Evolutionary conservation across 2,329 filamentous ascomycete species (phyloP), one percentile per base, ranked within the genome.

Genomic region (Tolypocladium pustulatum): DNA sequence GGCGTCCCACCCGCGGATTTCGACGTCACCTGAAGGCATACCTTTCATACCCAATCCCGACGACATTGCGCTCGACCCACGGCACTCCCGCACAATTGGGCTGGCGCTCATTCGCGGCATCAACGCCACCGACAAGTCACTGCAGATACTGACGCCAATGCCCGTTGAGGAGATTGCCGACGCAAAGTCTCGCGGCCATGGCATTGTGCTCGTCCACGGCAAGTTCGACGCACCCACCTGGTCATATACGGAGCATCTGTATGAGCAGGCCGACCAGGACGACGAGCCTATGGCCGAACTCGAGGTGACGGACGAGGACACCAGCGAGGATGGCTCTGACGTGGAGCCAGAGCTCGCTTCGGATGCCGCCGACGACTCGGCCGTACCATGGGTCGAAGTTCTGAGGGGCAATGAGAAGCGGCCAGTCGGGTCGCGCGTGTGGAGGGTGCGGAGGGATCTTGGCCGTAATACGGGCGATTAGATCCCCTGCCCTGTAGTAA

Each of bases 71-170:
- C 77, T 90, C 0, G 77, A 88, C 63, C 87, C 89, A 0, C 71
- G 68, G 34, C 75, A 81, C 65, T 87, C 83, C 0, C 75, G 75
- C 27, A 78, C 82, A 17, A 70, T 90, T 4, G 88, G 87, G 2
- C 74, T 89, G 2, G 87, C 82, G 0, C 76, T 93, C 10, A 71
- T 94, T n/a, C 81, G 88, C 1, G 87, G 85, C 5, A 83, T 92
- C 59, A 86, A 92, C 66, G 66, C 73, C 0, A 67, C 71, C 27
- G 76, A 72, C 0, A 74, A 77, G 4, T 68, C 76, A 7, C 71
- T 93, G 4, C 85, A 91, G 60, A 66, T 93, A 1, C 67, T 91
- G 2, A 87, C 86, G 0, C 88, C 89, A 0, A 75, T 86, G 8
- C 58, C 75, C 0, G 56, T 69, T 0, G 64, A 71, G 4, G 65